These are phyloP conservation scores for Alternaria solani DNA, from an alignment of 2,329 filamentous ascomycete species.

Conservation along the genomic window DNA sequence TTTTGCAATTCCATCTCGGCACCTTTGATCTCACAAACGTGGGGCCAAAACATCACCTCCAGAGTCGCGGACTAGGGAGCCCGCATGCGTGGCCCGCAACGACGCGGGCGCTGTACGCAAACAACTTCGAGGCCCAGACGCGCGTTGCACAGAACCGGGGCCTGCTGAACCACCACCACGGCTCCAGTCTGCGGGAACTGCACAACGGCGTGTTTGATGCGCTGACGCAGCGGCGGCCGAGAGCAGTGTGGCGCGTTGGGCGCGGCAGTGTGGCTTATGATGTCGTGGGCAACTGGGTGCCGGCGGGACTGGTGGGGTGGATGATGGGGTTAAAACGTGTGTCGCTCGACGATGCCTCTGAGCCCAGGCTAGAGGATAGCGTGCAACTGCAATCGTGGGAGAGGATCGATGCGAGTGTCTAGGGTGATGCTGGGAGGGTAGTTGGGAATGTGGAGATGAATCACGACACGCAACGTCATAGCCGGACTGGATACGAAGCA, in stretches of 20 bases:
- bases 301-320: slow-evolving; percentile 81
- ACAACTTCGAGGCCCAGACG: slow-evolving; percentile 50
- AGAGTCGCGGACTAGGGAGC: slow-evolving; percentile 43
- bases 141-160: slow-evolving; percentile 60
- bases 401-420: slow-evolving; percentile 49
- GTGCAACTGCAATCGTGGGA: slow-evolving; percentile 55
- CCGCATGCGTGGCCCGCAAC: slow-evolving; percentile 50
- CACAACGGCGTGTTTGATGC: slow-evolving; percentile 92
- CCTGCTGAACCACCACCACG: slow-evolving; percentile 63
- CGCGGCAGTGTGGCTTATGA: slow-evolving; percentile 85
- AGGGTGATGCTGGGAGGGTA: slow-evolving; percentile 3
- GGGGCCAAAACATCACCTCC: slow-evolving; percentile 53
- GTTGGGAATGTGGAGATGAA: slow-evolving; percentile 4
- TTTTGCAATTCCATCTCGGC: slow-evolving; percentile 88
- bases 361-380: slow-evolving; percentile 54
- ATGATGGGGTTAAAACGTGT: slow-evolving; percentile 84
- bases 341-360: slow-evolving; percentile 40
- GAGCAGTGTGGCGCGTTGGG: slow-evolving; percentile 77
- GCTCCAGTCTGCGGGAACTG: slow-evolving; percentile 77
- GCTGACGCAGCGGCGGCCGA: slow-evolving; percentile 69
- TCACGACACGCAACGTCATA: slow-evolving; percentile 14
- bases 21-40: slow-evolving; percentile 84
- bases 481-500: slow-evolving; percentile 4
- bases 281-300: slow-evolving; percentile 82
- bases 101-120: slow-evolving; percentile 46